Evolutionary conservation across 2,329 filamentous ascomycete genomes (phyloP), one percentile per base, ranked within the genome.

Genomic region (Cladorrhinum sp.): DNA sequence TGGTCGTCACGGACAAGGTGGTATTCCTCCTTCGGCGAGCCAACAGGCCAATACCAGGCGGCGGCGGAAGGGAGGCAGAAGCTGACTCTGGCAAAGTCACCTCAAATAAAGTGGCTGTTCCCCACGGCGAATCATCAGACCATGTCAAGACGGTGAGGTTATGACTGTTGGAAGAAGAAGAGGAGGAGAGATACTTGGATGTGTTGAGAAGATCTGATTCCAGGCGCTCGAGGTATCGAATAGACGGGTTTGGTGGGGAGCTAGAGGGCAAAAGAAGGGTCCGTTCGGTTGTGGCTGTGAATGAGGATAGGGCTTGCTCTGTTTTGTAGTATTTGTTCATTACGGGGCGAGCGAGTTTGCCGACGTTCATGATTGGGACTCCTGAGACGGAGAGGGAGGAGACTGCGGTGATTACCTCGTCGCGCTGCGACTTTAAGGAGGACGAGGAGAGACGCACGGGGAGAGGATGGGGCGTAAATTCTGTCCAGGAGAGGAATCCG

Each of bases 181-280:
- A 41, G 3, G 29, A 36, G 24, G 45, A 38, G 12, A 57, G 36
- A 13, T 59, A 65, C 25, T 65, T 65, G 16, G 52, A 48, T 29
- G 59, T 62, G 53, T 65, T 62, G 22, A 65, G 63, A 6, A 65
- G 32, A 9, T 65, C 63, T 27, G 51, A 57, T 51, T 65, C 61
- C 12, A 63, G 27, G 4, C 50, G 36, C 18, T 54, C 27, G 13
- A 65, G 32, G 2, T 32, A 57, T 22, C 63, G 53, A 13, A 24
- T 36, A 2, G 32, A 29, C 4, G 45, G 23, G 16, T 25, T 45
- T 6, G 36, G n/a, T 3, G 32, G 13, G n/a, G 27, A 29, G 2
- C 38, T 50, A 9, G 23, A 5, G 18, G 61, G 61, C 1, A 54
- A 12, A 1, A 64, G 57, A 3, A 64, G n/a, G 3, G 20, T 36